Evolutionary conservation across 441 rosid genomes (phyloP).

Genomic region (Corymbia citriodora): DNA sequence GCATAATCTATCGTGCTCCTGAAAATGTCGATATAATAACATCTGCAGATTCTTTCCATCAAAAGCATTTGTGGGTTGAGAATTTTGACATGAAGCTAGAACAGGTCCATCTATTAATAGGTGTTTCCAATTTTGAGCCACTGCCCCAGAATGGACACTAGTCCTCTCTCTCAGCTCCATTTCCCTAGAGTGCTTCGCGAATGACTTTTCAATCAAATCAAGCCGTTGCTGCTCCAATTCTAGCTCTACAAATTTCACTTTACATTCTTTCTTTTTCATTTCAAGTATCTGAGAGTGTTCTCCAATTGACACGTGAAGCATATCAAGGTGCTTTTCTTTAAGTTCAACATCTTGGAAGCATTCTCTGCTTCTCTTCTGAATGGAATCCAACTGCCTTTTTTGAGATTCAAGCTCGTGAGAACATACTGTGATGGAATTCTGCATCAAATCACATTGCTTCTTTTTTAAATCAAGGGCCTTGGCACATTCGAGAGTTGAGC

Average conservation of each 20-base stretch:
- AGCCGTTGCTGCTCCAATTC: constrained; percentile 14
- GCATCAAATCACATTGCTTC: constrained; percentile 13
- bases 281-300: constrained; percentile 14
- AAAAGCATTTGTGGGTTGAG: not conserved
- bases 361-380: constrained; percentile 12
- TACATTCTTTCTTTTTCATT: constrained; percentile 23
- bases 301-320: constrained; percentile 10
- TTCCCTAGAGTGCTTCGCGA: constrained; percentile 8
- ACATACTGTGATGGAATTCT: constrained; percentile 10
- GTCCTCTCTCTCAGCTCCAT: constrained; percentile 12
- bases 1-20: not conserved
- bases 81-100: not conserved
- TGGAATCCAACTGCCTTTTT: constrained; percentile 13
- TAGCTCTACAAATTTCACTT: constrained; percentile 14
- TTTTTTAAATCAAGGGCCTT: constrained; percentile 14
- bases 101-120: not conserved
- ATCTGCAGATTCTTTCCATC: not conserved
- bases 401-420: constrained; percentile 14
- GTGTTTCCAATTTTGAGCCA: not conserved
- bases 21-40: not conserved
- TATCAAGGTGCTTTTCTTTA: constrained; percentile 17
- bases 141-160: not conserved
- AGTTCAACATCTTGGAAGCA: constrained; percentile 8
- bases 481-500: constrained; percentile 4
- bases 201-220: constrained; percentile 1